Evolutionary conservation across 164 flowering plant species (phyloP), one percentile per base, ranked within the genome.

Genomic region (Piper longum): DNA sequence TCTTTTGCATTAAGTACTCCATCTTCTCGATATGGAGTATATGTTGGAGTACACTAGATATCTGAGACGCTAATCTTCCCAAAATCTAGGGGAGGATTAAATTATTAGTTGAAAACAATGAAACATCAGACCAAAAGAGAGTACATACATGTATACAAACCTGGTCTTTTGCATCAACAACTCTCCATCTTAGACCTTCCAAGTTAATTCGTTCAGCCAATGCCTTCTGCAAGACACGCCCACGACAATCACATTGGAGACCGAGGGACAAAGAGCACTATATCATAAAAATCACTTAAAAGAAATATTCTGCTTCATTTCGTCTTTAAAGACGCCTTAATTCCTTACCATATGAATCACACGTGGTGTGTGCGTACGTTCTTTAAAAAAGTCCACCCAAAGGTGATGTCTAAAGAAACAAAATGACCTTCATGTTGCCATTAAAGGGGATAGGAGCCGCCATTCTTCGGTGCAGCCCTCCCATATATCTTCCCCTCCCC

Each of bases 1-100:
- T 91, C 96, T 75, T 89, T 89, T 45, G 96, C 98, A 80, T 91
- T 91, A 54, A 91, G 72, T 62, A 91, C 98, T 55, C 98, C 98
- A 70, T 89, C 91, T 67, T 91, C 98, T 61, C 82, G 86, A 66
- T 89, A 68, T 16, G 98, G 98, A 39, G 89, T 66, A 67, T 87
- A 91, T 36, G 95, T 91, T 6, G 98, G 64, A 89, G 41, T 59
- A 89, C 96, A 41, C 88, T 86, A 52, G 96, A 71, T 67, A 92
- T 79, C 64, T 87, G 95, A 70, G 98, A 80, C 69, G 98, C 96
- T 67, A 92, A 76, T 72, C 97, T 85, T 48, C 96, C 98, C 48
- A 92, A 87, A 60, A 89, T 82, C 95, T 89, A 65, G 3, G 17
- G n/a, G 42, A 56, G 64, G 14, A 43, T 70, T 43, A 17, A 4